phyloP scores from a whole-genome alignment of 495 filamentous ascomycete genomes.

The Amniculicola lignicola region DNA sequence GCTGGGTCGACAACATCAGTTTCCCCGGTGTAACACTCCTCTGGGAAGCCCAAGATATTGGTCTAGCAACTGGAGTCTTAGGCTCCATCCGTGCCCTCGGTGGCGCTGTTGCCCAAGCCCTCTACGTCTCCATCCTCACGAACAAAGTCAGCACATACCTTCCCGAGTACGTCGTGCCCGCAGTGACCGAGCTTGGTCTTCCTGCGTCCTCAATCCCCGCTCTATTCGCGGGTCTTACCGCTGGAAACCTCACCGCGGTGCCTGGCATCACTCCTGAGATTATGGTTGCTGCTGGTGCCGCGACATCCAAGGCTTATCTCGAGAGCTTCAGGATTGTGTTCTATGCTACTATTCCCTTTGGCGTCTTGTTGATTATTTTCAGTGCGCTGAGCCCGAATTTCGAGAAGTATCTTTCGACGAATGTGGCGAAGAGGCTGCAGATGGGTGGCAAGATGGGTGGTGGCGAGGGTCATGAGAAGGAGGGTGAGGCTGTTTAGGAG shows the following conservation, averaged over 20 bases:
- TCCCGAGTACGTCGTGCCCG: conserved; percentile 44
- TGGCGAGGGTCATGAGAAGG: conserved; percentile 27
- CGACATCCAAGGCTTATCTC: conserved; percentile 44
- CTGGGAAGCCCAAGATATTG: conserved; percentile 45
- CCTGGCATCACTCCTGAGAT: conserved; percentile 46
- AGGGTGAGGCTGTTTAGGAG: conserved; percentile 22
- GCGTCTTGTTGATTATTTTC: conserved; percentile 45
- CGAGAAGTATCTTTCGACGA: conserved; percentile 42
- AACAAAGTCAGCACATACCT: conserved; percentile 45
- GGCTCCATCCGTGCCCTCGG: conserved; percentile 39
- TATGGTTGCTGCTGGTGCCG: conserved; percentile 39
- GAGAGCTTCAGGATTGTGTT: conserved; percentile 49
- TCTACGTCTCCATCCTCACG: conserved; percentile 50
- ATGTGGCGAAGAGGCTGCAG: conserved; percentile 43
- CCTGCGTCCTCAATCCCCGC: conserved; percentile 43
- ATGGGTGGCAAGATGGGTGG: conserved; percentile 30
- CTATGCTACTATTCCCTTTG: conserved; percentile 49
- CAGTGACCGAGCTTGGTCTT: conserved; percentile 46
- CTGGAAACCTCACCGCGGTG: conserved; percentile 42
- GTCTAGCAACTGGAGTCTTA: conserved; percentile 48
- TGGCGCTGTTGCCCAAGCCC: conserved; percentile 40
- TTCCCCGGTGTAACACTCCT: conserved; percentile 36
- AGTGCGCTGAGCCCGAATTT: conserved; percentile 41
- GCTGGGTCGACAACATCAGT: conserved; percentile 36
- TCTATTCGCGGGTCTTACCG: conserved; percentile 42